Evolutionary conservation across 768 basidiomycete species (phyloP).

Genomic region (Naganishia randhawae): DNA sequence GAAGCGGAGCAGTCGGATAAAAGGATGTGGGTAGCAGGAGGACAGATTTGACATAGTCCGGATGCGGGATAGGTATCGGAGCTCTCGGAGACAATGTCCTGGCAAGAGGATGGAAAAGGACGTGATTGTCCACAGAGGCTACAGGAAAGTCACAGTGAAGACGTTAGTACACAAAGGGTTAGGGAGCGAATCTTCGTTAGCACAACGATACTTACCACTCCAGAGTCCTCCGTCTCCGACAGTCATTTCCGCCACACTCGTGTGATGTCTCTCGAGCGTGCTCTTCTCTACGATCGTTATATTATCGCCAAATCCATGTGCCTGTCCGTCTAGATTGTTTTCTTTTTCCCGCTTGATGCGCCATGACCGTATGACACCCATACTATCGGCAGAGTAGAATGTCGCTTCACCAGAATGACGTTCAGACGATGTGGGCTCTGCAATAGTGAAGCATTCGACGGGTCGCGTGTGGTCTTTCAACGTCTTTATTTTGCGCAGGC

Average conservation of each 20-base stretch:
- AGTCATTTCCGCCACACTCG: constrained; percentile 70
- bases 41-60: constrained; percentile 69
- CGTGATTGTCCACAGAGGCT: constrained; percentile 89
- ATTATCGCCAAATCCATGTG: constrained; percentile 37
- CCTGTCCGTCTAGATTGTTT: constrained; percentile 57
- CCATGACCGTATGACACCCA: constrained; percentile 87
- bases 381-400: constrained; percentile 82
- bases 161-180: not conserved
- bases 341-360: constrained; percentile 57
- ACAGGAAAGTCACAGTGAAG: not conserved
- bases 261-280: constrained; percentile 68
- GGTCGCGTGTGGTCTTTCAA: constrained; percentile 84
- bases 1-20: constrained; percentile 60
- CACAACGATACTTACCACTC: constrained; percentile 65
- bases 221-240: constrained; percentile 72
- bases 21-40: constrained; percentile 59
- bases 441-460: constrained; percentile 65
- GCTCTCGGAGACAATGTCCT: constrained; percentile 26
- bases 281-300: constrained; percentile 19
- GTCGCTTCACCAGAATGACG: constrained; percentile 35
- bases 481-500: constrained; percentile 57
- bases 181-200: not conserved
- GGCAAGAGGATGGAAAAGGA: constrained; percentile 58
- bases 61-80: constrained; percentile 53
- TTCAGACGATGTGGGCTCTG: constrained; percentile 45